Evolutionary conservation across 495 filamentous ascomycete genomes (phyloP), one percentile per base, ranked within the genome.

Genomic region (Trichoderma gamsii): DNA sequence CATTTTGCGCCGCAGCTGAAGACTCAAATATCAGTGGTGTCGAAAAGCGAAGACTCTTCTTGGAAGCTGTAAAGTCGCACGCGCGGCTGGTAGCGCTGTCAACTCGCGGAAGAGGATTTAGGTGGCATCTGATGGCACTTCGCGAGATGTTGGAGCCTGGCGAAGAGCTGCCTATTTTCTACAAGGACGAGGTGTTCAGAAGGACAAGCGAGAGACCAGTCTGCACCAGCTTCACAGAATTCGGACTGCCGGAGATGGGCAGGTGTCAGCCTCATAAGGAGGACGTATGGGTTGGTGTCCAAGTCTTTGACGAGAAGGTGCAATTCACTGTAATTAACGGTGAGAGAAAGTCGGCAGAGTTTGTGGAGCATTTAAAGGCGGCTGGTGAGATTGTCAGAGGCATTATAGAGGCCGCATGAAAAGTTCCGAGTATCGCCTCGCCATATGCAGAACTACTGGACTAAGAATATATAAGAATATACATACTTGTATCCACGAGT

Each of bases 91-190:
- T 56, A 11, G 21, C 51, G 16, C 21, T 56, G 21, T 56, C 51
- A 4, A 56, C 51, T 25, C 51, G 51, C 4, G 51, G 51, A 21
- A 56, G 51, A 56, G 51, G 51, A 7, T 56, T 56, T 25, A 21
- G 51, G 8, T 56, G 95, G 70, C 95, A 99, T 83, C 84, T 99
- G 49, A 97, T 98, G 75, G 95, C 96, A 49, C 83, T 99, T 72
- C 97, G 96, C 88, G 94, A 95, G 77, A 84, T 92, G 68, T 75
- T 99, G 56, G 83, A 84, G 72, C 88, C 92, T 61, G 92, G 89
- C 73, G 90, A 97, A 82, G 86, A 90, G 69, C 61, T 95, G n/a
- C 95, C 95, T 6, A 84, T 83, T 0, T 78, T 99, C 27, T 99
- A 88, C 82, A 83, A 89, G 78, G 95, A 99, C 76, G 90, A 92